Conservation (phyloP, 2,329 filamentous ascomycete genomes). For the Escovopsis weberi region DNA sequence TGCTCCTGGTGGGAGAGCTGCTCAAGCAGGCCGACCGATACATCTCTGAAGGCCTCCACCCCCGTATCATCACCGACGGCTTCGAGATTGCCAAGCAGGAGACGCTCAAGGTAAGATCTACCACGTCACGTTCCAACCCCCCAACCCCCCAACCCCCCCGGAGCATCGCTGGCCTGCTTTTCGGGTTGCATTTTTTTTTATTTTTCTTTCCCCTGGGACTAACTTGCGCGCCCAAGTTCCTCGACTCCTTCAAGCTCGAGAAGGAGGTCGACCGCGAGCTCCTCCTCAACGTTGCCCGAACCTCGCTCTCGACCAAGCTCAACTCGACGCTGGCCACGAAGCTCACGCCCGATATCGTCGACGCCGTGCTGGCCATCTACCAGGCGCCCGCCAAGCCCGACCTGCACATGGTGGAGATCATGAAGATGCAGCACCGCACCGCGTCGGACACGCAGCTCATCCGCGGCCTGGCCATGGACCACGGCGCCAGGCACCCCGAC, state of each 20-base stretch:
- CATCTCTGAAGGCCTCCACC: constrained; percentile 93
- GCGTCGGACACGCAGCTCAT: constrained; percentile 95
- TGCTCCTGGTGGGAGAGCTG: constrained; percentile 87
- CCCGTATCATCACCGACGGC: constrained; percentile 89
- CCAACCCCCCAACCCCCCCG: constrained; percentile 3
- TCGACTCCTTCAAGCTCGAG: constrained; percentile 83
- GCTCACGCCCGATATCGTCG: constrained; percentile 88
- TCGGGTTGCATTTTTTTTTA: no score
- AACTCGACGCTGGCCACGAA: constrained; percentile 79
- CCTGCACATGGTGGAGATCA: constrained; percentile 98
- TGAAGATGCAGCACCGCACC: constrained; percentile 99
- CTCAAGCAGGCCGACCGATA: constrained; percentile 95
- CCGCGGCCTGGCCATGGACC: constrained; percentile 80
- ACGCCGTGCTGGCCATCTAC: constrained; percentile 91
- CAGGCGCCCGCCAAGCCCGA: constrained; percentile 82
- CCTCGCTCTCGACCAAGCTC: constrained; percentile 89
- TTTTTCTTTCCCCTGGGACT: constrained; percentile 1
- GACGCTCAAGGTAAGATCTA: constrained; percentile 55
- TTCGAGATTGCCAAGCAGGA: constrained; percentile 95
- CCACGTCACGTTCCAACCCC: not conserved
- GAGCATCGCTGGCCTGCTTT: no score
- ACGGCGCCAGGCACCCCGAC: constrained; percentile 90
- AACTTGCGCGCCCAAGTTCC: constrained; percentile 46
- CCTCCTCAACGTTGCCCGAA: constrained; percentile 81
- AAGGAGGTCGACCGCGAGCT: constrained; percentile 87